Percentiles rank a stretch among this genome's conserved stretches.
phyloP scores from a whole-genome alignment of 768 basidiomycete genomes.

The Tulasnella sp. region DNA sequence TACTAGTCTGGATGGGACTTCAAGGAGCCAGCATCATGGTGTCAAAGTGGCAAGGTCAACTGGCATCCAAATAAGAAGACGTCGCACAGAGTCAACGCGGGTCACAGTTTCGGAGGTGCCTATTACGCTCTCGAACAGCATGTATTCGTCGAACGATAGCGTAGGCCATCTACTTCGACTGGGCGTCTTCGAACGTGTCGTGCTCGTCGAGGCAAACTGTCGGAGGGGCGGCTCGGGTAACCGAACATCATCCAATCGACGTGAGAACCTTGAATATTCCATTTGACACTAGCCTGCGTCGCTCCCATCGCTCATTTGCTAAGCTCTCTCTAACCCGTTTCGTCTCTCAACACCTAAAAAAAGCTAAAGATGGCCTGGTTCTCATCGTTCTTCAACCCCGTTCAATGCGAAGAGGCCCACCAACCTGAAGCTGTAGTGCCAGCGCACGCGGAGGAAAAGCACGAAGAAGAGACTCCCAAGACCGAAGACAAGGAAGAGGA shows the following conservation, averaged over 20 bases:
- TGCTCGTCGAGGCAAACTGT: background rate
- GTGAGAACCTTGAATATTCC: background rate
- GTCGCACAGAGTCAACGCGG: no score
- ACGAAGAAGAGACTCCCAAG: constrained; percentile 18
- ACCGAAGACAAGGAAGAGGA: constrained; percentile 31
- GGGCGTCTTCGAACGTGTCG: background rate
- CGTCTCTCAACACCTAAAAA: background rate
- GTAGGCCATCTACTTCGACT: background rate
- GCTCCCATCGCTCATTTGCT: background rate
- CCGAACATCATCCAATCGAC: background rate
- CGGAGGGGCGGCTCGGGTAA: background rate
- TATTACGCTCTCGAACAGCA: background rate
- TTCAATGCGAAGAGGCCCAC: constrained; percentile 20
- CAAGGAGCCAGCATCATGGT: background rate
- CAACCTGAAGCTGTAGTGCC: background rate
- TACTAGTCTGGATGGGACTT: background rate
- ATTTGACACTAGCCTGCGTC: background rate
- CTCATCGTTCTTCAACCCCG: constrained; percentile 26
- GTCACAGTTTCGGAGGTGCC: background rate
- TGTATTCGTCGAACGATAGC: background rate
- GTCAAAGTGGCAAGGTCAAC: background rate
- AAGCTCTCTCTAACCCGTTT: background rate
- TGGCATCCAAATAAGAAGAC: background rate
- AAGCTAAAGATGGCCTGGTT: constrained; percentile 14
- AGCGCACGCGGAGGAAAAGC: background rate